phyloP scores from a whole-genome alignment of 208 protist genomes.

The Acanthamoeba royreba region DNA sequence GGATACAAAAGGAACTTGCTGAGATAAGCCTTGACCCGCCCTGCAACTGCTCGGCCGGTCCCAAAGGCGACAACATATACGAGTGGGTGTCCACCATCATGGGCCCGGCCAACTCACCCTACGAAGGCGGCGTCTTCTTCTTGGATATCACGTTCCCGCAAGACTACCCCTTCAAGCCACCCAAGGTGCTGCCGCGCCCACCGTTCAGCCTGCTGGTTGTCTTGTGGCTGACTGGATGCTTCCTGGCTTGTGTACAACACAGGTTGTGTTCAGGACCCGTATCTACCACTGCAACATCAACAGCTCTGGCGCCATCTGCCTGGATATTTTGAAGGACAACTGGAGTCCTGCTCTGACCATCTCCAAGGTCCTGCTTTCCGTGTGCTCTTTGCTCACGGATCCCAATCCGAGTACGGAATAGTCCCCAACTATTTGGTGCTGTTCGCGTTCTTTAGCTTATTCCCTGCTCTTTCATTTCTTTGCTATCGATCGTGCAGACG shows the following conservation, averaged over 20 bases:
- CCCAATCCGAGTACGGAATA: conserved; percentile 82
- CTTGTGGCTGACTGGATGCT: not conserved
- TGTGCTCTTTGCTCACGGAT: conserved; percentile 87
- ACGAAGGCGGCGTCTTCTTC: conserved; percentile 87
- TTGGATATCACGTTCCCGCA: conserved; percentile 83
- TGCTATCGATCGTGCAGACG: conserved; percentile 30
- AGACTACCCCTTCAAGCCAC: conserved; percentile 91
- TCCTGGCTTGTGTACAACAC: not conserved
- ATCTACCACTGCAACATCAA: conserved; percentile 92
- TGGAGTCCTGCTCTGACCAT: conserved; percentile 92
- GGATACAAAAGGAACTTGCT: conserved; percentile 72
- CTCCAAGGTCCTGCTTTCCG: conserved; percentile 88
- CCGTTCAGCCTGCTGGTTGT: not conserved
- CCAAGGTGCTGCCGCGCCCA: conserved; percentile 73
- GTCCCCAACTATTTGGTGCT: not conserved
- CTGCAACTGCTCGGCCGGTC: conserved; percentile 70
- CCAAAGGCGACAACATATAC: conserved; percentile 73
- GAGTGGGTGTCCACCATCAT: conserved; percentile 84
- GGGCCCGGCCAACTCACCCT: conserved; percentile 80
- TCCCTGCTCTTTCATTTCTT: not conserved
- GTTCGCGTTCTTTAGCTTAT: not conserved
- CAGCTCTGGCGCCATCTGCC: conserved; percentile 84
- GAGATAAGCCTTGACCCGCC: conserved; percentile 71
- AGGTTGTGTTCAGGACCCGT: conserved; percentile 81
- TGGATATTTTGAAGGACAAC: conserved; percentile 89